Base-by-base conservation (phyloP, 352 stramenopile species). In the Globisporangium apiculatum region DNA sequence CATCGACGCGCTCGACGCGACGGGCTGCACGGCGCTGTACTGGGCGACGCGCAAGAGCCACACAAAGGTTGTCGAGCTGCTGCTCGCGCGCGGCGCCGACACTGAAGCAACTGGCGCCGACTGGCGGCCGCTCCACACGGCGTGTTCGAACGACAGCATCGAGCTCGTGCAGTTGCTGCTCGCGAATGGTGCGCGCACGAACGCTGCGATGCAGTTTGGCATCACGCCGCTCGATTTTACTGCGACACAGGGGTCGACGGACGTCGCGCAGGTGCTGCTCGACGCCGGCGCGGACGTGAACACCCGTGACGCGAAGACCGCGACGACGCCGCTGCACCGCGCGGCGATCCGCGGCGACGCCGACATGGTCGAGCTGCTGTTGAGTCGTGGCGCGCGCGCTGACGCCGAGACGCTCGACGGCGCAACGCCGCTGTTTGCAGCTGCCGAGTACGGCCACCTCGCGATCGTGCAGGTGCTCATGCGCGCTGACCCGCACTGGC, bases 161-260 rank as follows among this genome's bases (percentile, higher is more conserved):
- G 54, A 49, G 41, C 54, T 66, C 18, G 49, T 66, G 38, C 47
- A 49, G 14, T 48, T 61, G 12, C 46, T 66, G 48, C 60, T 66
- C 42, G 36, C 53, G 10, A 60, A 58, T 15, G 60, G 53, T 12
- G 60, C 60, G 11, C 47, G 15, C 1, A 53, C 53, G 42, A 58
- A 61, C 17, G 55, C 53, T 4, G 36, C 60, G 42, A 66, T 66
- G 60, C 48, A 57, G 42, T 66, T 61, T 36, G 53, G 60, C 14
- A 57, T 66, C 53, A 66, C 54, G 24, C 43, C 55, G 38, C 50
- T 61, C 5, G 60, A 57, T n/a, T 58, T 66, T n/a, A 49, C 54
- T 0, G 53, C 60, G 0, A 42, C 55, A 1, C 53, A 61, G 43
- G 60, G 60, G 4, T 61, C 53, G 5, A 48, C 46, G 0, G 60